Base-by-base conservation (phyloP, 176 grass and related monocot genomes). In the Oryza nivara region DNA sequence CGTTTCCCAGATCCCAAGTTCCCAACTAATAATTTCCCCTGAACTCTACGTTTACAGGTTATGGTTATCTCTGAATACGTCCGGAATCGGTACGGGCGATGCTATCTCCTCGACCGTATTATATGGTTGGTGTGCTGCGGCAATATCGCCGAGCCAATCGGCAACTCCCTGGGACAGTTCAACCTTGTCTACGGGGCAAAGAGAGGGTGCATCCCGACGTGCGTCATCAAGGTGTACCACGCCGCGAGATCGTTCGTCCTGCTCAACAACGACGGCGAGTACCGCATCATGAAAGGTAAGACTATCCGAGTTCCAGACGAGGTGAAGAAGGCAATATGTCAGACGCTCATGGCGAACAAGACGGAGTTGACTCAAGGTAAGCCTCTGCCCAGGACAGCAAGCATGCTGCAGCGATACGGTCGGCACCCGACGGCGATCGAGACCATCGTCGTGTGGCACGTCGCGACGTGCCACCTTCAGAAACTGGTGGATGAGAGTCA, bases 401-500 rank as follows among this genome's bases (percentile, higher is more conserved):
- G 52, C 52, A 19, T 56, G 16, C 47, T 14, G 47, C 11, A 15
- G 47, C 12, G 12, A 0, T 14, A 85, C 14, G 44, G 47, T 69
- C 20, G 34, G 0, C 34, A 20, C 8, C 0, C 0, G 8, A 80
- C 60, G 2, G 11, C 45, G 23, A 40, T 91, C 64, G 79, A 83
- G 70, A 54, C 45, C 35, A 79, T 91, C 66, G 84, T 91, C 80
- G 58, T 87, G 23, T 91, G 89, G 46, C 89, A 91, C 25, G 72
- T 91, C 34, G 85, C 89, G 13, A 87, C 89, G 0, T 74, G 89
- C 74, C 3, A 28, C 0, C 81, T 68, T 19, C 4, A 19, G 16
- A 20, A 0, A 8, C 52, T 56, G 4, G 52, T 56, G 4, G 52
- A 4, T 7, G 52, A 19, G 52, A 20, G 52, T 2, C 16, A 16